Evolutionary conservation across 257 asterid species (phyloP).

Genomic region (Striga asiatica): DNA sequence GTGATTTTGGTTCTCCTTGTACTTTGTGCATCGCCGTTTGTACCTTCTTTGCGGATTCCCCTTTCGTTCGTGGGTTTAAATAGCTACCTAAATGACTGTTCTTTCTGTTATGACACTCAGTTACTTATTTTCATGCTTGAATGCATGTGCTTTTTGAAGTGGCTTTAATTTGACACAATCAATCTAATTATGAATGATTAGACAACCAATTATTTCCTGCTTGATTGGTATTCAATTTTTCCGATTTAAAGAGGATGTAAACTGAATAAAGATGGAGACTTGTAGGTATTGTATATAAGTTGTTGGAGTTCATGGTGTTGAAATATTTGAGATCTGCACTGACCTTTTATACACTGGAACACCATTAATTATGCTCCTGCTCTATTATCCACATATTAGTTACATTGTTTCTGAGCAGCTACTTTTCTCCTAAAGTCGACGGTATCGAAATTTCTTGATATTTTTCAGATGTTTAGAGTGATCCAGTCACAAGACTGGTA

Average conservation of each 20-base stretch:
- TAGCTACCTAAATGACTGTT: neutral
- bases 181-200: neutral
- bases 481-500: slow-evolving; percentile 87
- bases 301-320: too few relatives aligned
- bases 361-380: too few relatives aligned
- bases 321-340: too few relatives aligned
- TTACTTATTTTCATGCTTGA: neutral
- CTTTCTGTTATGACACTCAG: neutral
- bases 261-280: too few relatives aligned
- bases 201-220: too few relatives aligned
- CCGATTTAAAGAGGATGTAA: too few relatives aligned
- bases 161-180: neutral
- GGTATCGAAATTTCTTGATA: neutral
- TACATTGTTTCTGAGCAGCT: neutral
- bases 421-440: neutral
- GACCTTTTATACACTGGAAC: too few relatives aligned
- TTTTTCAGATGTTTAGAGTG: slow-evolving; percentile 59
- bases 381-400: neutral
- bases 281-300: too few relatives aligned
- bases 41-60: slow-evolving; percentile 3
- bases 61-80: neutral
- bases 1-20: slow-evolving; percentile 26
- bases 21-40: slow-evolving; percentile 16
- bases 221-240: too few relatives aligned
- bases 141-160: neutral